phyloP scores from a whole-genome alignment of 2,329 filamentous ascomycete species.

The Fusarium sp. region DNA sequence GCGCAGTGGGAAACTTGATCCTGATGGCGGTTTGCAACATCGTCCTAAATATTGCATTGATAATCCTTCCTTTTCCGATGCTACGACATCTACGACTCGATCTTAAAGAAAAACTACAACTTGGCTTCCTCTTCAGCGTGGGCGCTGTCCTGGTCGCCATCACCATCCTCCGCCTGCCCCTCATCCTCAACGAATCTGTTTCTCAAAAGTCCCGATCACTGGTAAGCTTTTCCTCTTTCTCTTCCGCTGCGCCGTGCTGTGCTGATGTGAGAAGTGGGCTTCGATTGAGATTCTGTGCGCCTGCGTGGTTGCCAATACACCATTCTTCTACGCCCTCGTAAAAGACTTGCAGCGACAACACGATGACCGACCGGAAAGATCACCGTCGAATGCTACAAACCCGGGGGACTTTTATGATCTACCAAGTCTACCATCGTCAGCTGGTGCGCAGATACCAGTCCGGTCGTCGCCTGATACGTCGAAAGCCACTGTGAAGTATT shows the following conservation, averaged over 20 bases:
- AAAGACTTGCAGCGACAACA: slow-evolving; percentile 48
- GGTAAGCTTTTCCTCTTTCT: slow-evolving; percentile 19
- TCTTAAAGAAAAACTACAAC: slow-evolving; percentile 36
- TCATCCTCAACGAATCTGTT: slow-evolving; percentile 48
- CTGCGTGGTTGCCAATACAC: slow-evolving; percentile 50
- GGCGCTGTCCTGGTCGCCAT: slow-evolving; percentile 47
- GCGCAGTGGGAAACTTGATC: slow-evolving; percentile 47
- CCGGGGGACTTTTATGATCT: slow-evolving; percentile 27
- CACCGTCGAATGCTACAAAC: slow-evolving; percentile 21
- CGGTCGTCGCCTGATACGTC: slow-evolving; percentile 7
- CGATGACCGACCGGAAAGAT: slow-evolving; percentile 33
- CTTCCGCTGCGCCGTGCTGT: background rate
- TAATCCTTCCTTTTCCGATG: slow-evolving; percentile 50
- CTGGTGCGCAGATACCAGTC: background rate
- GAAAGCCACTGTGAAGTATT: slow-evolving; percentile 8
- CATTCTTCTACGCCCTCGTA: slow-evolving; percentile 49
- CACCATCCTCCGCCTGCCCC: slow-evolving; percentile 48
- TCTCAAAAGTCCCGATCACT: slow-evolving; percentile 50
- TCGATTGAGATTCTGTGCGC: slow-evolving; percentile 52
- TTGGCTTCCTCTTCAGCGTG: slow-evolving; percentile 47
- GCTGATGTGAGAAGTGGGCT: slow-evolving; percentile 45
- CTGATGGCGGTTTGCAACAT: slow-evolving; percentile 51
- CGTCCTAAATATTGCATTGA: slow-evolving; percentile 48
- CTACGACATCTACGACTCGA: slow-evolving; percentile 43
- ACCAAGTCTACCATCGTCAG: slow-evolving; percentile 32